Base-by-base conservation (phyloP, 2,329 filamentous ascomycete genomes). In the Claviceps pusilla region DNA sequence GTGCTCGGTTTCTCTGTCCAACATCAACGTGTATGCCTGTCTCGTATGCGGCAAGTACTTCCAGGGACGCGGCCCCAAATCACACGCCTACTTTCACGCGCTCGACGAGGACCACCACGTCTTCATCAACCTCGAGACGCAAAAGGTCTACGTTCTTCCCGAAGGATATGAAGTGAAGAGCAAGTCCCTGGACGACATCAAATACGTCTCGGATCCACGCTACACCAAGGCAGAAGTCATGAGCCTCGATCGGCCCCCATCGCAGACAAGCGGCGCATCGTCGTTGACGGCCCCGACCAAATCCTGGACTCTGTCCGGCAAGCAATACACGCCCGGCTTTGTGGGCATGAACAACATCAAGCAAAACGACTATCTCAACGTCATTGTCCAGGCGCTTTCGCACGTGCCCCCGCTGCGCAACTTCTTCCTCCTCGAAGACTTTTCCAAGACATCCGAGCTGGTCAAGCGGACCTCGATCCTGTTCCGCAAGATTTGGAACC, bases 271-370 rank as follows among this genome's bases (percentile, higher is more conserved):
- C 39, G 10, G n/a, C 9, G 33, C 10, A 24, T 19, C 19, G 7
- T 11, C 48, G n/a, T 73, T 74, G 39, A 62, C 73, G 19, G 80
- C 82, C 48, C 89, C 84, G 78, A 48, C 47, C 2, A 55, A 54
- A 19, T 55, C 53, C 24, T 57, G 55, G 55, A 91, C 95, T 63
- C 76, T 97, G 46, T 76, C 77, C 51, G 89, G 89, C 58, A 87
- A 86, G 69, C 82, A 86, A 66, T 98, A 98, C 71, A 84, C 84
- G 60, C 93, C 93, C 24, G 91, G 93, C 6, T 98, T 90, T 66
- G 89, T 98, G 57, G 93, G 93, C 60, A 94, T 98, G 87, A 98
- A 98, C 77, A 98, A 98, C 71, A 96, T 98, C 76, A 98, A 98
- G 70, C 89, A 93, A 56, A 98, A 98, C 71, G 93, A 98, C 73